Evolutionary conservation across 345 rosid genomes (phyloP).

Genomic region (Citrus medica): DNA sequence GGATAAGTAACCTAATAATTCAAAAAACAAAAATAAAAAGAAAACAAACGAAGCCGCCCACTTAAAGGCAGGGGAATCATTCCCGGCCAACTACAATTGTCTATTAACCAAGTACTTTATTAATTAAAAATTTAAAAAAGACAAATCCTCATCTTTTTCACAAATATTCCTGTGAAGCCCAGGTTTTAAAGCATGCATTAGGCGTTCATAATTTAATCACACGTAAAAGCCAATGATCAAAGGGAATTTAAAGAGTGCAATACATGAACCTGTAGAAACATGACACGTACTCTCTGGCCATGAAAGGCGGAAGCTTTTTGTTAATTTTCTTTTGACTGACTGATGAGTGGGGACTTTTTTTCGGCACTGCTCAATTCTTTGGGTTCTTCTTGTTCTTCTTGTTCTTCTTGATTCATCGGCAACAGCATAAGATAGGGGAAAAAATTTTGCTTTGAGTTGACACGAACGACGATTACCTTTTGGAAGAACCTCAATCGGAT

Average conservation of each 20-base stretch:
- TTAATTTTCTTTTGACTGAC: not conserved
- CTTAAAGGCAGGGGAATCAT: slow-evolving; percentile 3
- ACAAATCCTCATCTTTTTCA: not conserved
- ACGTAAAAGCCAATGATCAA: not conserved
- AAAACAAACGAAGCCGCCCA: not conserved
- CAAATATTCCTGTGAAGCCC: not conserved
- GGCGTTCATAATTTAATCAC: not conserved
- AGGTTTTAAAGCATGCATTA: not conserved
- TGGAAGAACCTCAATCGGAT: not conserved
- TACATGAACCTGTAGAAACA: not conserved
- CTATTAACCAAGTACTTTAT: too few relatives aligned
- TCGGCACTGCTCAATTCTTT: too few relatives aligned
- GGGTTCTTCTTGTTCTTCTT: not conserved
- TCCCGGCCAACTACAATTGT: slow-evolving; percentile 2
- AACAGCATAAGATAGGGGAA: not conserved
- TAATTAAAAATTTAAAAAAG: too few relatives aligned
- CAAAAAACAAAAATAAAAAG: not conserved
- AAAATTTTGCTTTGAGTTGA: not conserved
- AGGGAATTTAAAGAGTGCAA: not conserved
- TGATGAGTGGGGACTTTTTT: too few relatives aligned
- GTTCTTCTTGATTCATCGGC: not conserved
- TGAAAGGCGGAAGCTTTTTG: not conserved
- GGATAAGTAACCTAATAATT: not conserved
- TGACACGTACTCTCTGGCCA: slow-evolving; percentile 7
- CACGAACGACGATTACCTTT: not conserved